phyloP scores from a whole-genome alignment of 768 basidiomycete genomes.

The Trametes punicea region DNA sequence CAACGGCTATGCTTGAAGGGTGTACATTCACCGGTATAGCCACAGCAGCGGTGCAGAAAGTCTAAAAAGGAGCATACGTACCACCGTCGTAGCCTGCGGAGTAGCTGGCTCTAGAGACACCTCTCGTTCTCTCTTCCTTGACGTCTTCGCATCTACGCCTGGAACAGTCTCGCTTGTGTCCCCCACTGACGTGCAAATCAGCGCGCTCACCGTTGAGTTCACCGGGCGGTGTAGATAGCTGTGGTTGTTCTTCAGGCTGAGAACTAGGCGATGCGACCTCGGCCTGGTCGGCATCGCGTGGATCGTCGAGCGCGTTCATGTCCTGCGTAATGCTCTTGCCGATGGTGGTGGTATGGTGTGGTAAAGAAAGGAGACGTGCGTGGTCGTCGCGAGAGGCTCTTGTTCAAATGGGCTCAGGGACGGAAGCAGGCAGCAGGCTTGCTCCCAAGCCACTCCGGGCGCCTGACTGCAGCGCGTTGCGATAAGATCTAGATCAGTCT shows the following conservation, averaged over 20 bases:
- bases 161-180: neutral
- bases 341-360: neutral
- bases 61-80: slow-evolving; percentile 28
- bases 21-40: neutral
- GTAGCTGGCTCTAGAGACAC: slow-evolving; percentile 67
- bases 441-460: slow-evolving; percentile 15
- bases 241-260: neutral
- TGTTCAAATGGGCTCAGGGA: slow-evolving; percentile 21
- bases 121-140: slow-evolving; percentile 75
- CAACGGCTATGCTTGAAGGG: neutral
- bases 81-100: slow-evolving; percentile 31
- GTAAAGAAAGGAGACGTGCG: slow-evolving; percentile 1
- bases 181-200: too few species aligned
- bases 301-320: slow-evolving; percentile 7
- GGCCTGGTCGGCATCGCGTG: neutral
- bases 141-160: slow-evolving; percentile 41
- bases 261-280: neutral
- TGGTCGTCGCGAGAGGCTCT: slow-evolving; percentile 10
- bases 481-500: slow-evolving; percentile 12
- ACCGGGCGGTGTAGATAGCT: slow-evolving; percentile 13
- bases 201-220: slow-evolving; percentile 14
- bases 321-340: neutral
- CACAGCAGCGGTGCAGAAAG: neutral
- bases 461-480: slow-evolving; percentile 3
- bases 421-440: slow-evolving; percentile 15